A percentile compares a stretch with the other conserved stretches of the same genome.
These are phyloP conservation scores for Penicillium corylophilum DNA, from an alignment of 2,329 filamentous ascomycete species.

Conservation along the genomic window DNA sequence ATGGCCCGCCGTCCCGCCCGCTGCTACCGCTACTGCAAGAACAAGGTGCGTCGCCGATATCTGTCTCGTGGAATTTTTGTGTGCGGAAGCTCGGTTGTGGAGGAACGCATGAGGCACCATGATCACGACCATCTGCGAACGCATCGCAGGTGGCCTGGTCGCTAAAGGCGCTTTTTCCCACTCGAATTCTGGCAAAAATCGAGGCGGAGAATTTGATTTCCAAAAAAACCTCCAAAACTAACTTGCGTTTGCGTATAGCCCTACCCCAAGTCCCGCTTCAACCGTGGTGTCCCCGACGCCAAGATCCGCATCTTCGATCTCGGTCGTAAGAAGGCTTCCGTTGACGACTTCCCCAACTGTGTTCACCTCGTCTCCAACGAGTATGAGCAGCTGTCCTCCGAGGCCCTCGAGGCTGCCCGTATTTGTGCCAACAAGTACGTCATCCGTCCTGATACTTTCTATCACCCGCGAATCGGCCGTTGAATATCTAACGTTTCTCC, in stretches of 20 bases:
- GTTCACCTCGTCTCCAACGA: slow-evolving; percentile 99
- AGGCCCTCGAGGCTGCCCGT: slow-evolving; percentile 98
- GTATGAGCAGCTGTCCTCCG: slow-evolving; percentile 99
- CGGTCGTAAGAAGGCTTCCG: slow-evolving; percentile 95
- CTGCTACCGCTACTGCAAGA: slow-evolving; percentile 99
- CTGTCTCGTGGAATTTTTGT: slow-evolving; percentile 25
- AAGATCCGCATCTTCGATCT: slow-evolving; percentile 98
- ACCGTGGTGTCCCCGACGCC: slow-evolving; percentile 89
- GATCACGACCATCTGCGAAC: slow-evolving; percentile 1
- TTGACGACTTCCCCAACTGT: slow-evolving; percentile 99
- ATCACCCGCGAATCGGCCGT: neutral
- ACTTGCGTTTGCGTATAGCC: slow-evolving; percentile 55
- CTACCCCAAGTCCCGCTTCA: slow-evolving; percentile 99
- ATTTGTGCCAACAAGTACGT: slow-evolving; percentile 99
- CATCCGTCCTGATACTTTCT: neutral
- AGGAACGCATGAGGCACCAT: slow-evolving; percentile 9
- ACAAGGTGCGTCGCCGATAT: slow-evolving; percentile 73
- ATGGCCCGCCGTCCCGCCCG: slow-evolving; percentile 99
- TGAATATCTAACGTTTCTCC: slow-evolving; percentile 5
- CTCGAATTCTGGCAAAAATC: neutral
- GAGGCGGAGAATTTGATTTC: neutral
- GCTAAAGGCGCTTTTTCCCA: neutral
- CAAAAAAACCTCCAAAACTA: slow-evolving; percentile 15
- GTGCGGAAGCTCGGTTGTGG: slow-evolving; percentile 34
- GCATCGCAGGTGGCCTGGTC: neutral